phyloP scores from a whole-genome alignment of 2,329 filamentous ascomycete species.

The Penicillium sp. region DNA sequence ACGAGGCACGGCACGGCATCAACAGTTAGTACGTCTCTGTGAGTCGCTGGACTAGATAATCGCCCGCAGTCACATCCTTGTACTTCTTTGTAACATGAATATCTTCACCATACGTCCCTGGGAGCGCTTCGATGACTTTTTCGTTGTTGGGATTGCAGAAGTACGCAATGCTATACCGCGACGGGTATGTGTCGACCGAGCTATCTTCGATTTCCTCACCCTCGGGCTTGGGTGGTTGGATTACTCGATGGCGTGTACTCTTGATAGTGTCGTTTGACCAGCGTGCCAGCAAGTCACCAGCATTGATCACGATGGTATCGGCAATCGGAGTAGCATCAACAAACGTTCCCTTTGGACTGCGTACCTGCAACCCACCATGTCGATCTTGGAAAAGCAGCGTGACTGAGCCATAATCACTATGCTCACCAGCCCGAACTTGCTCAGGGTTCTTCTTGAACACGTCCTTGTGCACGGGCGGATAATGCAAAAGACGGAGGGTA shows the following conservation, averaged over 20 bases:
- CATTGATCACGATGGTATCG: constrained; percentile 84
- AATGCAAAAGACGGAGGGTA: constrained; percentile 75
- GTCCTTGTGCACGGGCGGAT: constrained; percentile 68
- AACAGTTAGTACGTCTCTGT: constrained; percentile 66
- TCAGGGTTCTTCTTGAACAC: constrained; percentile 69
- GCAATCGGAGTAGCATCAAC: constrained; percentile 82
- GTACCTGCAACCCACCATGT: constrained; percentile 63
- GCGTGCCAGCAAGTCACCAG: constrained; percentile 80
- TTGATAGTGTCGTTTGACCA: constrained; percentile 94
- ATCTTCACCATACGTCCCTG: constrained; percentile 69
- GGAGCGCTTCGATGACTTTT: constrained; percentile 76
- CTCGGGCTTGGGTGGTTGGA: constrained; percentile 72
- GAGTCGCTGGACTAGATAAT: constrained; percentile 80
- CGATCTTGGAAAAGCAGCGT: constrained; percentile 62
- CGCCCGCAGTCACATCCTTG: constrained; percentile 72
- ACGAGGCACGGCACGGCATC: neutral
- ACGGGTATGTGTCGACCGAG: constrained; percentile 61
- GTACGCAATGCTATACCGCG: constrained; percentile 87
- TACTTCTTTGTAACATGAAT: constrained; percentile 75
- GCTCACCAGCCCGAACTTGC: constrained; percentile 77
- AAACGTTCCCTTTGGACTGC: constrained; percentile 75
- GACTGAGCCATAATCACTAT: constrained; percentile 67
- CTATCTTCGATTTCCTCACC: constrained; percentile 41
- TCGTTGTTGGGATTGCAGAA: constrained; percentile 88
- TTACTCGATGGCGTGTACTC: constrained; percentile 86